These are phyloP conservation scores for Cryptosporidium canis DNA, from an alignment of 169 alveolate genomes.

Conservation along the genomic window DNA sequence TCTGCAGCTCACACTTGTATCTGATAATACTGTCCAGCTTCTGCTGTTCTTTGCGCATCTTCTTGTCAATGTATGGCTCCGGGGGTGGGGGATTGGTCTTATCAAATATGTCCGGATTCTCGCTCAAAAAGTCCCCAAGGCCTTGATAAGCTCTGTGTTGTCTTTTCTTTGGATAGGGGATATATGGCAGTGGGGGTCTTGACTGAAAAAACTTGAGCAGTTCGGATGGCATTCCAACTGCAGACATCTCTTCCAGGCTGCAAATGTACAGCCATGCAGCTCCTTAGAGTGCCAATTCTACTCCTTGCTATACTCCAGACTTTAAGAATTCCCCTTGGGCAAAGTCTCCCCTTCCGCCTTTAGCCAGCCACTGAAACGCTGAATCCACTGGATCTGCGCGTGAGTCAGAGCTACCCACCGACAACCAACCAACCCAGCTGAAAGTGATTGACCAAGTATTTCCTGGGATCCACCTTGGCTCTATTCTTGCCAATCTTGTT, in stretches of 20 bases:
- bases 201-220: slow-evolving; percentile 52
- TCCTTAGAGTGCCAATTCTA: no score
- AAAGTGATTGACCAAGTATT: no score
- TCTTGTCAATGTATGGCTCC: slow-evolving; percentile 4
- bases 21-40: not conserved
- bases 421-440: no score
- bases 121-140: slow-evolving; percentile 5
- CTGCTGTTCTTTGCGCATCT: not conserved
- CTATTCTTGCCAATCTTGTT: no score
- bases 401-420: no score
- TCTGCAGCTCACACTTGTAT: slow-evolving; percentile 1
- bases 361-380: no score
- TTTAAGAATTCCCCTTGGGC: no score
- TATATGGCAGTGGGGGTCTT: slow-evolving; percentile 56
- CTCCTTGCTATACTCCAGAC: no score
- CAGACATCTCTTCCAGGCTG: slow-evolving; percentile 40
- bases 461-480: no score
- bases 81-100: slow-evolving; percentile 19
- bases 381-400: no score
- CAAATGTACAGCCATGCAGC: no score
- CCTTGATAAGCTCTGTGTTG: slow-evolving; percentile 50
- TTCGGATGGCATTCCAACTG: slow-evolving; percentile 47
- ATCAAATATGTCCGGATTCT: slow-evolving; percentile 43
- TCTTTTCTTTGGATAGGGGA: slow-evolving; percentile 23
- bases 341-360: no score